phyloP scores from a whole-genome alignment of 495 filamentous ascomycete genomes.

The Aspergillus sclerotioniger region DNA sequence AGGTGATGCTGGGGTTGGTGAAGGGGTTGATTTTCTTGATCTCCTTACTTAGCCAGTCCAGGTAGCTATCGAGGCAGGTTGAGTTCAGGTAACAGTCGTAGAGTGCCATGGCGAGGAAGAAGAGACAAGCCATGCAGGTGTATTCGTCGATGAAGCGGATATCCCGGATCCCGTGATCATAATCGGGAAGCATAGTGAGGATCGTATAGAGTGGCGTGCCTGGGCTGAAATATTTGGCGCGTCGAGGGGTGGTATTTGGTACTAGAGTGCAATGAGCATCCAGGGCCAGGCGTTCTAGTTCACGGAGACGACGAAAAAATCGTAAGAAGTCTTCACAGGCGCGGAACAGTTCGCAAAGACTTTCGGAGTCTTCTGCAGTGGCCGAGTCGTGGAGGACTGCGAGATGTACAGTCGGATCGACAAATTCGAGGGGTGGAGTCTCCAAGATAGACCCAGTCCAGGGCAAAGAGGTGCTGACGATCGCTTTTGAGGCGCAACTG shows the following conservation, averaged over 20 bases:
- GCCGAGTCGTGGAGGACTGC: slow-evolving; percentile 15
- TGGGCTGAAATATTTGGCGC: slow-evolving; percentile 20
- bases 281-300: slow-evolving; percentile 18
- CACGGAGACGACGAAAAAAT: slow-evolving; percentile 26
- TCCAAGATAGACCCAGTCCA: slow-evolving; percentile 25
- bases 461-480: slow-evolving; percentile 24
- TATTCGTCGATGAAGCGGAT: slow-evolving; percentile 33
- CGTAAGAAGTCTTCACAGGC: slow-evolving; percentile 29
- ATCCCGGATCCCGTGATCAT: slow-evolving; percentile 29
- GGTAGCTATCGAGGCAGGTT: slow-evolving; percentile 23
- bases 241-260: slow-evolving; percentile 4
- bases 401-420: slow-evolving; percentile 20
- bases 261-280: slow-evolving; percentile 15
- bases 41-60: slow-evolving; percentile 24
- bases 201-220: slow-evolving; percentile 23
- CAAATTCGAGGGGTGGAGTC: slow-evolving; percentile 21
- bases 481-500: slow-evolving; percentile 29
- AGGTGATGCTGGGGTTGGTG: slow-evolving; percentile 26
- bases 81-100: slow-evolving; percentile 25
- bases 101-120: slow-evolving; percentile 26
- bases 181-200: slow-evolving; percentile 26
- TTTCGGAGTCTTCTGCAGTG: slow-evolving; percentile 17
- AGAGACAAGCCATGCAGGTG: slow-evolving; percentile 28
- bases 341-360: slow-evolving; percentile 20
- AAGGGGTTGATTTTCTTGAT: slow-evolving; percentile 20